phyloP scores from a whole-genome alignment of 169 alveolate species.

The Plasmodium ovale region DNA sequence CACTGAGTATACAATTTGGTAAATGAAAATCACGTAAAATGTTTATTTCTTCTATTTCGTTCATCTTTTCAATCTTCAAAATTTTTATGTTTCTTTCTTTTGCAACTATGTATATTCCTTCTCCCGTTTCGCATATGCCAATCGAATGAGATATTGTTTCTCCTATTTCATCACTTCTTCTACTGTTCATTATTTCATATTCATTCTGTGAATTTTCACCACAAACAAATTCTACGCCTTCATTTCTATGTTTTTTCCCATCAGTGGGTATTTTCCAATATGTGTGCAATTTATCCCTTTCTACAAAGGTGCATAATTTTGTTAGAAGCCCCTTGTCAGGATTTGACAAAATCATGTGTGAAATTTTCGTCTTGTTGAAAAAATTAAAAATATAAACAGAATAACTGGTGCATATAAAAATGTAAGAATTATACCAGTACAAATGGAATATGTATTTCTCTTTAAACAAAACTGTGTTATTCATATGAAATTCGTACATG shows the following conservation, averaged over 20 bases:
- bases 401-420: constrained; percentile 26
- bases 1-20: constrained; percentile 20
- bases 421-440: constrained; percentile 41
- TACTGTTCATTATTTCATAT: no score
- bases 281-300: no score
- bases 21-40: constrained; percentile 12
- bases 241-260: not conserved
- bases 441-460: constrained; percentile 27
- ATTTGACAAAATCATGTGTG: constrained; percentile 13
- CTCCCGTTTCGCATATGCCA: constrained; percentile 16
- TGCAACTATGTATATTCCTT: constrained; percentile 20
- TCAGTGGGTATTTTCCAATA: not conserved
- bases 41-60: constrained; percentile 31
- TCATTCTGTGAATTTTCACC: no score
- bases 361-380: constrained; percentile 56
- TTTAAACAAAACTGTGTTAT: constrained; percentile 32
- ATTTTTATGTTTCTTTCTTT: constrained; percentile 50
- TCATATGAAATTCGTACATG: constrained; percentile 54
- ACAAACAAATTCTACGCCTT: not conserved
- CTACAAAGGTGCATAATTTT: no score
- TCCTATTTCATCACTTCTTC: not conserved
- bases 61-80: constrained; percentile 48
- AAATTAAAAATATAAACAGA: constrained; percentile 42
- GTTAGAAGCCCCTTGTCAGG: not conserved
- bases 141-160: not conserved